phyloP scores from a whole-genome alignment of 129 eudicot genomes.

The Ambrosia trifida region DNA sequence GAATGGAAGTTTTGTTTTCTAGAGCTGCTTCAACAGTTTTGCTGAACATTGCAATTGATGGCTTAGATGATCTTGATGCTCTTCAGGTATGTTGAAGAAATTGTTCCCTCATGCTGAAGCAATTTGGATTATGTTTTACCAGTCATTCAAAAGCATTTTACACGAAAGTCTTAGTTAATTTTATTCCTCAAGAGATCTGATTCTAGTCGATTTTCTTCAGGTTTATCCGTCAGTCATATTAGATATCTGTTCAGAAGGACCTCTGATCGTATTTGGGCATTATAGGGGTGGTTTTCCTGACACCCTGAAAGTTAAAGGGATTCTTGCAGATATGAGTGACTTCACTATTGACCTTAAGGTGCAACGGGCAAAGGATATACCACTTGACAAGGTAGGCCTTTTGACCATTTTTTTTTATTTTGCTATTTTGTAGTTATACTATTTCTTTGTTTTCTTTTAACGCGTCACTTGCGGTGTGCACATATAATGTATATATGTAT shows the following conservation, averaged over 20 bases:
- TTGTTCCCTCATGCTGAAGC: conserved; percentile 5
- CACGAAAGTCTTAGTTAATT: not conserved
- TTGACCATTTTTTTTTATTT: not conserved
- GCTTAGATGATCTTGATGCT: conserved; percentile 60
- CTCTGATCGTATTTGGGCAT: conserved; percentile 66
- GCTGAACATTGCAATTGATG: conserved; percentile 59
- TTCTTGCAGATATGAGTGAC: conserved; percentile 48
- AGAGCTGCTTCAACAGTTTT: conserved; percentile 61
- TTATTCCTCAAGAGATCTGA: conserved; percentile 13
- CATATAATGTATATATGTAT: too few relatives aligned
- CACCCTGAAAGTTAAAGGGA: conserved; percentile 51
- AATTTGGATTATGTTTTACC: not conserved
- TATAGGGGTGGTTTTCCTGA: conserved; percentile 74
- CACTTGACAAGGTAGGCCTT: conserved; percentile 58
- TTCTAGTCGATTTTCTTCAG: conserved; percentile 29
- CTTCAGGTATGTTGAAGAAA: conserved; percentile 52
- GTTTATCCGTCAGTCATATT: conserved; percentile 64
- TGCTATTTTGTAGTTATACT: not conserved
- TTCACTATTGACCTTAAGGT: conserved; percentile 62
- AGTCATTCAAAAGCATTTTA: not conserved
- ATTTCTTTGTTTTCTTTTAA: not conserved
- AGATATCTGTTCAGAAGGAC: conserved; percentile 64
- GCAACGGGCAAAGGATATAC: conserved; percentile 61
- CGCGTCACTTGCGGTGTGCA: too few relatives aligned
- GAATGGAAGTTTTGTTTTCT: conserved; percentile 53